Percentiles rank a stretch among this genome's conserved stretches.
Evolutionary conservation across 2,329 filamentous ascomycete species (phyloP).

Genomic region (Penicillium sp.): DNA sequence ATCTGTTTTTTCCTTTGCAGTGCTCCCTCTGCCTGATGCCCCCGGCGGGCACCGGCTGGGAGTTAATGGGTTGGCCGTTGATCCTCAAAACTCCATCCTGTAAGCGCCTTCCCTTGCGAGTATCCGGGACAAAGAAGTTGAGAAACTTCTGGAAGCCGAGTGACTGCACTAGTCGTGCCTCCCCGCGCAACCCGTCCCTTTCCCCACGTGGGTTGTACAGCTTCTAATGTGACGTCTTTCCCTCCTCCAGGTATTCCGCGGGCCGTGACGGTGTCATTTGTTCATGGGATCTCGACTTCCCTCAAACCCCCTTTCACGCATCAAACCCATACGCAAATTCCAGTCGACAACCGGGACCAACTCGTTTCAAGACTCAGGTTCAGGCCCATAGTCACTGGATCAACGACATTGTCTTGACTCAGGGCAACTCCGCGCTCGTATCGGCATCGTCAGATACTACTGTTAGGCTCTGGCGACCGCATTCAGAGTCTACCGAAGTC

Average conservation of each 20-base stretch:
- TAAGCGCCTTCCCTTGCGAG: conserved; percentile 50
- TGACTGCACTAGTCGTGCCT: background rate
- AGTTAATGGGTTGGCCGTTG: conserved; percentile 90
- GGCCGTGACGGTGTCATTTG: conserved; percentile 94
- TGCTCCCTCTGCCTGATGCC: conserved; percentile 71
- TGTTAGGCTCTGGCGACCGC: conserved; percentile 87
- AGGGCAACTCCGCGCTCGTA: conserved; percentile 75
- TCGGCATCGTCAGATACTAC: conserved; percentile 93
- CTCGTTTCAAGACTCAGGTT: conserved; percentile 61
- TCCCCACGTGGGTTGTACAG: conserved; percentile 12
- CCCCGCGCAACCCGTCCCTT: background rate
- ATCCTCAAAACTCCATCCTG: conserved; percentile 80
- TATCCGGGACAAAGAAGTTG: background rate
- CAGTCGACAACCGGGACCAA: conserved; percentile 38
- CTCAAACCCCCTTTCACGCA: conserved; percentile 34
- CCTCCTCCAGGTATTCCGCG: conserved; percentile 74
- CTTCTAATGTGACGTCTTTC: conserved; percentile 20
- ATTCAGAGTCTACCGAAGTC: conserved; percentile 61
- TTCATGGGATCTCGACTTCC: conserved; percentile 74
- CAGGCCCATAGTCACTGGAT: conserved; percentile 95
- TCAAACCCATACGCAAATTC: conserved; percentile 23
- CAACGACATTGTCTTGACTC: conserved; percentile 82
- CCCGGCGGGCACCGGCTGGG: conserved; percentile 87
- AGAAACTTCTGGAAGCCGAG: background rate
- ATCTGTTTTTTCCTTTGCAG: conserved; percentile 39